phyloP scores from a whole-genome alignment of 257 asterid species.

The Solanum habrochaites region DNA sequence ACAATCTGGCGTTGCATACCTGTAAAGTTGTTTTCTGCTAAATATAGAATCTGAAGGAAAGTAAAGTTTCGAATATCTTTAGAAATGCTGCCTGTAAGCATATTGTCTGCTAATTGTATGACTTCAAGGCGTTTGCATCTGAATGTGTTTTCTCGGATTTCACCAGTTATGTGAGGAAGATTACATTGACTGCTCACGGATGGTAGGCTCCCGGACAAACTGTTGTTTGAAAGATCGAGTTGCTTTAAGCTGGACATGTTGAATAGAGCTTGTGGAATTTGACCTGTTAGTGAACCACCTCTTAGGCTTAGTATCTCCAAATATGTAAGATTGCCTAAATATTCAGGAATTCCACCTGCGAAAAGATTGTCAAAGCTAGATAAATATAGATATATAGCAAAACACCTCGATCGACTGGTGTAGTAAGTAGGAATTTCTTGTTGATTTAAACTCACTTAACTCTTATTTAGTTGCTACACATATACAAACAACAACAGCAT shows the following conservation, averaged over 20 bases:
- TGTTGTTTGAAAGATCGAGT: not conserved
- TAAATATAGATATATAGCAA: not conserved
- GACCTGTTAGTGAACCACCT: not conserved
- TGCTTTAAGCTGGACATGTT: not conserved
- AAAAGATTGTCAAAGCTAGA: not conserved
- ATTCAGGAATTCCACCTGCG: not conserved
- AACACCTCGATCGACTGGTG: not conserved
- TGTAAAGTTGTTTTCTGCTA: not conserved
- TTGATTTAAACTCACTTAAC: not conserved
- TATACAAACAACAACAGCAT: not conserved
- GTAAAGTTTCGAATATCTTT: not conserved
- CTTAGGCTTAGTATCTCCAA: not conserved
- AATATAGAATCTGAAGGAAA: not conserved
- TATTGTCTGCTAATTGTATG: not conserved
- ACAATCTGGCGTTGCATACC: not conserved
- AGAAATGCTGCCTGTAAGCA: not conserved
- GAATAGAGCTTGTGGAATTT: not conserved
- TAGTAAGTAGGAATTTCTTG: not conserved
- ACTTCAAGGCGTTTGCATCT: not conserved
- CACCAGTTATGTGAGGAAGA: not conserved
- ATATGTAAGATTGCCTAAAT: not conserved
- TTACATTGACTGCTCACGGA: not conserved
- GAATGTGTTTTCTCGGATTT: not conserved
- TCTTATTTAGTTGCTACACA: not conserved
- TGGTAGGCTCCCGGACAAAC: not conserved